Base-by-base conservation (phyloP, 805 yeast species). In the Kodamaea sagamina region DNA sequence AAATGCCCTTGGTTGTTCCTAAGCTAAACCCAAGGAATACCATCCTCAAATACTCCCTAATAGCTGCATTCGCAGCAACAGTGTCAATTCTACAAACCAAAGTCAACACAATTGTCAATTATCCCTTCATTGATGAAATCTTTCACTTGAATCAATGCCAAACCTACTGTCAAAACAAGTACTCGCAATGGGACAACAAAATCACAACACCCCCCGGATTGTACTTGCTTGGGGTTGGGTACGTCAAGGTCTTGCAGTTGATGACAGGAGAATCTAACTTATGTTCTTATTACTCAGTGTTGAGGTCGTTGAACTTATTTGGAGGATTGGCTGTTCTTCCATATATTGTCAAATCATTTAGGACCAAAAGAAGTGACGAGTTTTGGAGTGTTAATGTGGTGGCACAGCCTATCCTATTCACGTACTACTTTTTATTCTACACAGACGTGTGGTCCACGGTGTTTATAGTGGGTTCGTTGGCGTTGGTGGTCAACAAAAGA, bases 161-260 rank as follows among this genome's bases (percentile, higher is more conserved):
- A 45, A 72, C 68, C 37, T 89, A 85, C 56, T 77, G 88, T 46
- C 51, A 59, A 1, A 84, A 84, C 9, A 68, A 79, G 40, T 89
- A 81, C 65, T 42, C 49, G n/a, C 54, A 67, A 1, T 89, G 96
- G 96, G 89, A 93, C 61, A 74, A 81, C 9, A 90, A 92, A 58
- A 89, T 93, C 58, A 92, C 99, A 1, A 93, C 99, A 0, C 99
- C 99, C 1, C 98, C 98, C 1, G 99, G 98, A 0, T 67, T 92
- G 12, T 92, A 93, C 58, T 44, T 62, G 4, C 49, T 78, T 7
- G 79, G 78, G 4, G 62, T 63, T 24, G 48, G 51, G 2, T 76
- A 72, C 47, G 36, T 67, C 6, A 63, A 63, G 26, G 39, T 72
- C 2, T 48, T 81, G 47, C 60, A 62, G 3, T 47, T 77, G 15